Evolutionary conservation across 352 stramenopile genomes (phyloP), one percentile per base, ranked within the genome.

Genomic region (Globisporangium irregulare): DNA sequence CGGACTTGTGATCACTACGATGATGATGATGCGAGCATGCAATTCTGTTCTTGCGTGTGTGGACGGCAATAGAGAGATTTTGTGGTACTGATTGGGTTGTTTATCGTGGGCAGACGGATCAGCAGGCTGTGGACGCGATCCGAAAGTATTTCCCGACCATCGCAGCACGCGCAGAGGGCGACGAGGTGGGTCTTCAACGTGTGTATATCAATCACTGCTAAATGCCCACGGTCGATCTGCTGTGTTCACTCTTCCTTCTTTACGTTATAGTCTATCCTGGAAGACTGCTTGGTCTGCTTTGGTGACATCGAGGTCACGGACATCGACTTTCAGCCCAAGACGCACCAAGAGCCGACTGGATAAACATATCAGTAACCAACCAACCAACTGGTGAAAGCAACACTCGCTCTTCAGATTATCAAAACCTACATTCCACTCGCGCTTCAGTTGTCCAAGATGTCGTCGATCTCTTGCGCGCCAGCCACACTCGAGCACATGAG

Each of bases 401-500:
- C 9, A 22, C 18, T 50, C 43, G 15, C 29, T 38, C 32, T 38
- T 38, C 43, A 6, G n/a, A 24, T 51, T 20, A 51, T 24, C 18
- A 51, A 51, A 51, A 20, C 15, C 6, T 51, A 10, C 43, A 12
- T 24, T 15, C 1, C 25, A 54, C 20, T 27, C 22, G 18, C 18
- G 18, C 60, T 6, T 53, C 46, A 65, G 3, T 46, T 24, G 41
- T 71, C 53, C 7, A 58, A 24, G n/a, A 68, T 54, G 46, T 72
- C 66, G 27, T 81, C 61, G 9, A 68, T 56, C 22, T 83, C 67
- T 3, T 67, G 62, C 7, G 72, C 64, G 4, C 57, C 68, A 34
- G 67, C 72, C 24, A 80, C 76, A 1, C 76, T 80, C 4, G 83
- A 92, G 60, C 84, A 92, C 86, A 94, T 93, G 62, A 94, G 84